Evolutionary conservation across 2,329 filamentous ascomycete genomes (phyloP).

Genomic region (Paecilomyces sp.): DNA sequence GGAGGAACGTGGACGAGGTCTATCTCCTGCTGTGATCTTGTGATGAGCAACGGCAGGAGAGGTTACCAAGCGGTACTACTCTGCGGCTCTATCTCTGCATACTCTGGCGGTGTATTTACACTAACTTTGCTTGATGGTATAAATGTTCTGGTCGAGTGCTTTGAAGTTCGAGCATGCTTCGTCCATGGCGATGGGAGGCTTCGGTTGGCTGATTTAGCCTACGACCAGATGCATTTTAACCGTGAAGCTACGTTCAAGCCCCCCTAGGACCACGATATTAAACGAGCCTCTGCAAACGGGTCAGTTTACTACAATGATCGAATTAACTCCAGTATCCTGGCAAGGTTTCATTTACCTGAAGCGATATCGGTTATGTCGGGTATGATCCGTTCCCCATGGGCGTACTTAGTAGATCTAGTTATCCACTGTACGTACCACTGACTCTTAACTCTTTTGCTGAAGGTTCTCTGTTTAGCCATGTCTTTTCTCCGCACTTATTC

Average conservation of each 20-base stretch:
- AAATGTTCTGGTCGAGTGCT: too few relatives aligned
- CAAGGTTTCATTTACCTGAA: background rate
- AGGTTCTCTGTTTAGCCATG: background rate
- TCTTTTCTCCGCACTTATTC: background rate
- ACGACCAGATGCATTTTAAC: background rate
- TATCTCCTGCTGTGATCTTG: background rate
- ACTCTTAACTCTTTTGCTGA: background rate
- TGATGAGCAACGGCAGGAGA: background rate
- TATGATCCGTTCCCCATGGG: background rate
- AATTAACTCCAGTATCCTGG: background rate
- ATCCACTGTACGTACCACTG: too few relatives aligned
- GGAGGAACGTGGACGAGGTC: background rate
- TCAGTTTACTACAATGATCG: background rate
- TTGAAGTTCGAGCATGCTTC: background rate
- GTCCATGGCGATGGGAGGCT: background rate
- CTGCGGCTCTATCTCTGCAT: background rate
- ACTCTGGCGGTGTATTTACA: background rate
- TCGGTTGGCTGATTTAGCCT: background rate
- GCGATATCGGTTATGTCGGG: background rate
- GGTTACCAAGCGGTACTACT: background rate
- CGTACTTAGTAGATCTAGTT: background rate
- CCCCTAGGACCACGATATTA: background rate
- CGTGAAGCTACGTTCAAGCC: background rate
- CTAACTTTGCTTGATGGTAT: background rate
- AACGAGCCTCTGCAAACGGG: background rate